Conservation (phyloP, 2,329 filamentous ascomycete species). For the Aspergillus floridensis region DNA sequence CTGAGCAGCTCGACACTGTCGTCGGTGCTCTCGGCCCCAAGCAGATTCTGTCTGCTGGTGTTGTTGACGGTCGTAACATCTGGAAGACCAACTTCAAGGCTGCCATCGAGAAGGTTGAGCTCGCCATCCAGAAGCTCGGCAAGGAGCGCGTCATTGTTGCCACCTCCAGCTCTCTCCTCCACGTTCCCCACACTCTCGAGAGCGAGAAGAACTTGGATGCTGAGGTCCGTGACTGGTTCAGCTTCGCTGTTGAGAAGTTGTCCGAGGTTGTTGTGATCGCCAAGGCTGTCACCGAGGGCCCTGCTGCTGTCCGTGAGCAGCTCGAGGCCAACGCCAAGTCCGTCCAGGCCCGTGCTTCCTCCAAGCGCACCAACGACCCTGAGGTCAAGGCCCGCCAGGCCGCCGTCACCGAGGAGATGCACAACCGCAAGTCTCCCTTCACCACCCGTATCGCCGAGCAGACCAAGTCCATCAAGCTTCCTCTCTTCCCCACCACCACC, state of each 20-base stretch:
- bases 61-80: slow-evolving; percentile 98
- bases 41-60: slow-evolving; percentile 89
- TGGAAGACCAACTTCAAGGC: slow-evolving; percentile 99
- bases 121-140: slow-evolving; percentile 89
- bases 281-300: slow-evolving; percentile 93
- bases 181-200: slow-evolving; percentile 95
- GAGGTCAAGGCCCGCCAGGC: slow-evolving; percentile 95
- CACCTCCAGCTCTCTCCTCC: slow-evolving; percentile 94
- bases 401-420: slow-evolving; percentile 77
- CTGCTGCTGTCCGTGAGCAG: slow-evolving; percentile 78
- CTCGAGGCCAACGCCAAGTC: slow-evolving; percentile 98
- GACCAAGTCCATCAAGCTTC: slow-evolving; percentile 88
- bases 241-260: slow-evolving; percentile 94
- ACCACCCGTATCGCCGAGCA: slow-evolving; percentile 79
- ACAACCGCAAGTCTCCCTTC: slow-evolving; percentile 93
- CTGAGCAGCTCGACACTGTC: slow-evolving; percentile 91
- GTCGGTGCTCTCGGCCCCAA: slow-evolving; percentile 78
- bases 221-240: slow-evolving; percentile 97
- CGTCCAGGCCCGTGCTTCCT: slow-evolving; percentile 83
- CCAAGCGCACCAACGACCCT: slow-evolving; percentile 93
- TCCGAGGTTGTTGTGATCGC: slow-evolving; percentile 87
- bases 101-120: slow-evolving; percentile 86
- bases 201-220: slow-evolving; percentile 97
- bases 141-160: slow-evolving; percentile 96
- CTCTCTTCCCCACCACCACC: slow-evolving; percentile 97